Conservation (phyloP, 805 yeast genomes). For the Kodamaea laetipori region DNA sequence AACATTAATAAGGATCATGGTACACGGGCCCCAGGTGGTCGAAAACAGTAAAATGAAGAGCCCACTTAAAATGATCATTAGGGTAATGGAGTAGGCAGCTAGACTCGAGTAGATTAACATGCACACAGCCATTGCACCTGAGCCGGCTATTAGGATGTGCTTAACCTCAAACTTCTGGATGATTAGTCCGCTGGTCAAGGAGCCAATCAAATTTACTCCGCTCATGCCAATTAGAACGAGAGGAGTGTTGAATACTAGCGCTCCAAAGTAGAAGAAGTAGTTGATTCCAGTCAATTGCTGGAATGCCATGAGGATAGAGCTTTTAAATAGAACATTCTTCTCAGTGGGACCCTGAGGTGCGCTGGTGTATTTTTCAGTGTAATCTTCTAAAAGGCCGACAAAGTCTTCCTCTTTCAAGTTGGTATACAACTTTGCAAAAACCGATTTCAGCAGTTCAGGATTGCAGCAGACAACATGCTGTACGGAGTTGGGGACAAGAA, state of each 20-base stretch:
- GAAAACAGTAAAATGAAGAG: slow-evolving; percentile 26
- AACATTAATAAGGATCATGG: slow-evolving; percentile 26
- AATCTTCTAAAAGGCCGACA: not conserved
- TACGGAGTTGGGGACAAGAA: slow-evolving; percentile 16
- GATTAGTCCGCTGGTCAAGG: slow-evolving; percentile 20
- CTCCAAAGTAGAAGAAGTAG: slow-evolving; percentile 35
- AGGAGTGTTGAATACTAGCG: slow-evolving; percentile 23
- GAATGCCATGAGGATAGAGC: slow-evolving; percentile 30
- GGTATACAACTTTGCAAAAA: not conserved
- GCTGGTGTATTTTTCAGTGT: not conserved
- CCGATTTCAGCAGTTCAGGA: not conserved
- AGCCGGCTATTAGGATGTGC: slow-evolving; percentile 17
- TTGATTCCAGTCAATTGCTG: slow-evolving; percentile 40
- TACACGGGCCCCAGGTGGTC: slow-evolving; percentile 36
- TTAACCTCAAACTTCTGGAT: slow-evolving; percentile 17
- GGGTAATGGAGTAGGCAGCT: slow-evolving; percentile 14
- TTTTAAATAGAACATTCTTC: slow-evolving; percentile 9
- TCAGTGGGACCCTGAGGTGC: not conserved
- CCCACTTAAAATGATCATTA: slow-evolving; percentile 21
- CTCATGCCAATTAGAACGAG: slow-evolving; percentile 21
- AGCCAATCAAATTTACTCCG: slow-evolving; percentile 23
- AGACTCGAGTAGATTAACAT: slow-evolving; percentile 19
- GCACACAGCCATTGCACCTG: slow-evolving; percentile 18
- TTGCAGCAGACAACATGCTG: slow-evolving; percentile 9
- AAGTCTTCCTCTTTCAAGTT: slow-evolving; percentile 2